Base-by-base conservation (phyloP, 2,329 filamentous ascomycete genomes). In the Hymenoscyphus infarciens region DNA sequence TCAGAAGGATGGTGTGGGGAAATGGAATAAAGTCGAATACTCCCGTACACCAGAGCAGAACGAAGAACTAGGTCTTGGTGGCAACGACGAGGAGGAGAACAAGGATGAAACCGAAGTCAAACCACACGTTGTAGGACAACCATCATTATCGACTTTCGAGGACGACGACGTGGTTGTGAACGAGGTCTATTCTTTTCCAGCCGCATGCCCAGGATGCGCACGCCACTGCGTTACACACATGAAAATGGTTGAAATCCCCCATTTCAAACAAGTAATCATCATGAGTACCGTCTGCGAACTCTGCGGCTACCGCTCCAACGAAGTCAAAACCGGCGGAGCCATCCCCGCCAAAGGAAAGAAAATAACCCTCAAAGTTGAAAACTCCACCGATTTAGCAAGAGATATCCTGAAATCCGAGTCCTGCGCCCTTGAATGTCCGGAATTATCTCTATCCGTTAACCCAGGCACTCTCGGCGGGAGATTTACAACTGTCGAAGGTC, bases 211-310 rank as follows among this genome's bases (percentile, higher is more conserved):
- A 0, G 94, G 91, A 65, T 99, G 95, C 81, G 87, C 88, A 73
- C 90, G 90, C 76, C 80, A 86, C 4, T 97, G 93, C 78, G 87
- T 87, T 3, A 96, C 96, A 10, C 93, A 97, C 77, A 97, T 97
- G 92, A 97, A 97, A 81, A 96, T 97, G 88, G 92, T 98, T 62
- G 92, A 96, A 72, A 97, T 99, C 66, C 95, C 95, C 0, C 90
- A 97, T 78, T 99, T 99, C 81, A 96, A 97, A 79, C 91, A 98
- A 74, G 95, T 99, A 2, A 88, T 97, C 49, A 83, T 99, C 71
- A 98, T 97, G 91, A 93, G 88, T 70, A 98, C 94, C 1, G 88
- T 92, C 31, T 99, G 95, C 78, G 88, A 94, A 31, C 83, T 89
- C 75, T 99, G 95, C 75, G 94, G 94, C 63, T 96, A 98, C 80